Percentiles rank a stretch among this genome's conserved stretches.
Evolutionary conservation across 169 alveolate genomes (phyloP).

Genomic region (Hepatocystis sp.): DNA sequence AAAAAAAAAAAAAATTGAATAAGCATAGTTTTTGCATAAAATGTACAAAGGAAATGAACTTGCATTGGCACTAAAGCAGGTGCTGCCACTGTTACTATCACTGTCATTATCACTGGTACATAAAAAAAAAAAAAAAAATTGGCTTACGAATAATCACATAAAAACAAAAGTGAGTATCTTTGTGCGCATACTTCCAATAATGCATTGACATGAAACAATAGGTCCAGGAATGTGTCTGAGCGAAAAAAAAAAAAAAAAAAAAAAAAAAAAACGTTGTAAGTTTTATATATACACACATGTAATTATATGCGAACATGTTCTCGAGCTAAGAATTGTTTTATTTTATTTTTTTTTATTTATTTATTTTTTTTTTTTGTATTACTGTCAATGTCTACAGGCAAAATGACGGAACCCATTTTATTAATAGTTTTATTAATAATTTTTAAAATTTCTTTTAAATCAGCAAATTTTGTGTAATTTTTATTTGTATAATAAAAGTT

Average conservation of each 20-base stretch:
- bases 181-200: constrained; percentile 44
- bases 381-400: constrained; percentile 73
- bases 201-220: constrained; percentile 54
- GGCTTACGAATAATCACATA: constrained; percentile 60
- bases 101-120: too few relatives aligned
- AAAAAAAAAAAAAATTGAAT: not conserved
- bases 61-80: too few relatives aligned
- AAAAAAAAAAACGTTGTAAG: too few relatives aligned
- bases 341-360: not conserved
- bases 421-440: constrained; percentile 39
- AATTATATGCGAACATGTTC: too few relatives aligned
- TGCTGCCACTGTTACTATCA: too few relatives aligned
- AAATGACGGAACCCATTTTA: constrained; percentile 38
- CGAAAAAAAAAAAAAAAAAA: too few relatives aligned
- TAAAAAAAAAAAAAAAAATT: too few relatives aligned
- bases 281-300: too few relatives aligned
- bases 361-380: constrained; percentile 1
- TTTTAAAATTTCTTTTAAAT: constrained; percentile 17
- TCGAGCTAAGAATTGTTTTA: too few relatives aligned
- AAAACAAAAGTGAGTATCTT: constrained; percentile 51
- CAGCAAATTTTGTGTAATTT: constrained; percentile 29
- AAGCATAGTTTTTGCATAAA: too few relatives aligned
- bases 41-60: too few relatives aligned
- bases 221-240: constrained; percentile 60
- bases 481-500: constrained; percentile 65